Conservation (phyloP, 139 green algal species). For the Chlorella sp. region DNA sequence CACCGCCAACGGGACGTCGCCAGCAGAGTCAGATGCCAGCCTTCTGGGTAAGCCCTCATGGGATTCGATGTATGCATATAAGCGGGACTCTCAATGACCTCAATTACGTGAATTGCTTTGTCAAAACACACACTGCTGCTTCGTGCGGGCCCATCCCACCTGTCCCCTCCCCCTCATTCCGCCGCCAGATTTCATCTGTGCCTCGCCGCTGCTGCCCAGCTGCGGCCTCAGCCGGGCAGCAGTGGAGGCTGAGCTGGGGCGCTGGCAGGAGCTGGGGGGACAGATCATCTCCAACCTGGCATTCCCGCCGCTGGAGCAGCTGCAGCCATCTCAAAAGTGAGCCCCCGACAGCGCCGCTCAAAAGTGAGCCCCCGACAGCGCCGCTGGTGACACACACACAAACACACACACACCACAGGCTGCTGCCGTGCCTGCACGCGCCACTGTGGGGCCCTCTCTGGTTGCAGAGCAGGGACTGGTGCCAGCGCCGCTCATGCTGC, state of each 20-base stretch:
- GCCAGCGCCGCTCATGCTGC: too few relatives aligned
- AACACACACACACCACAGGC: background rate
- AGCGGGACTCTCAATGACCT: too few relatives aligned
- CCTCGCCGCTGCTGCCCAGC: constrained; percentile 64
- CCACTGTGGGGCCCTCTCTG: too few relatives aligned
- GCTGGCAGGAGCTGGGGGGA: constrained; percentile 17
- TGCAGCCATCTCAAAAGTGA: background rate
- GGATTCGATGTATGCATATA: too few relatives aligned
- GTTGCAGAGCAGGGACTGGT: too few relatives aligned
- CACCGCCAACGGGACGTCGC: background rate
- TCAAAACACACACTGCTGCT: too few relatives aligned
- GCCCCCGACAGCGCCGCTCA: background rate
- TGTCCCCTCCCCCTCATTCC: background rate
- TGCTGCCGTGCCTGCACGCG: background rate
- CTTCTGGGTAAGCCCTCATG: too few relatives aligned
- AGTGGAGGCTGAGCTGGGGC: constrained; percentile 43
- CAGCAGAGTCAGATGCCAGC: background rate
- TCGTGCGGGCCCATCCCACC: background rate
- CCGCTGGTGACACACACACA: too few relatives aligned
- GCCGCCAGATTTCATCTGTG: constrained; percentile 68
- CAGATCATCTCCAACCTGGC: constrained; percentile 8
- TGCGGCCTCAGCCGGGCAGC: constrained; percentile 50
- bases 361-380: background rate
- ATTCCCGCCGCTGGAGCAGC: background rate
- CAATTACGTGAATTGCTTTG: too few relatives aligned